Evolutionary conservation across 1,284 basidiomycete genomes (phyloP), one percentile per base, ranked within the genome.

Genomic region (Cutaneotrichosporon sp.): DNA sequence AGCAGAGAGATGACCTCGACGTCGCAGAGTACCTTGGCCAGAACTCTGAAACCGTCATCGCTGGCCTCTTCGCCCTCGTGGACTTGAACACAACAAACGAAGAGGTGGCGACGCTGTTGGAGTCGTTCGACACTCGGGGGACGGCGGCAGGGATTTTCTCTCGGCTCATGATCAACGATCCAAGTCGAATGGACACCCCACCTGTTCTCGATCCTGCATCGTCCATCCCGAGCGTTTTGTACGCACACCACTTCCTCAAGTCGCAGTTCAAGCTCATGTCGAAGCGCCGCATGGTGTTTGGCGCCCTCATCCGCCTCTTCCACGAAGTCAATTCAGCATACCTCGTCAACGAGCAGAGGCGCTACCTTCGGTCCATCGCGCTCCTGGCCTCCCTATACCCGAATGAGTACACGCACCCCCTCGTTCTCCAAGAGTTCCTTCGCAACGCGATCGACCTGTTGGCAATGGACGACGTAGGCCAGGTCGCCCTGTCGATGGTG

Each of bases 271-370:
- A 42, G 26, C 22, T 25, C 2, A 43, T 54, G 39, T 43, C 46
- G 7, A 49, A 42, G 32, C 26, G 42, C 4, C 46, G 52, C 0
- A 80, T 83, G 45, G 82, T 84, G 3, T 92, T 90, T 68, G 86
- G 90, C 59, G 80, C 89, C 37, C 69, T 90, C 19, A 83, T 87
- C 51, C 81, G 83, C 49, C 76, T 94, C 9, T 83, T 94, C 59
- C 78, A 84, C 7, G 78, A 79, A 34, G 76, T 92, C 25, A 80
- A 87, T 54, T 71, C 76, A 3, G 82, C 84, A 0, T 84, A 84
- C n/a, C 79, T 97, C 37, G 80, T 94, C 58, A 89, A 90, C 66
- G 90, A 96, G 65, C 90, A 96, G 69, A 72, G 85, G 39, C 83
- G 92, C 6, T 76, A 87, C 26, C 69, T 93, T 27, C 85, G 88